phyloP scores from a whole-genome alignment of 2,329 filamentous ascomycete genomes.

The Fusarium circinatum region DNA sequence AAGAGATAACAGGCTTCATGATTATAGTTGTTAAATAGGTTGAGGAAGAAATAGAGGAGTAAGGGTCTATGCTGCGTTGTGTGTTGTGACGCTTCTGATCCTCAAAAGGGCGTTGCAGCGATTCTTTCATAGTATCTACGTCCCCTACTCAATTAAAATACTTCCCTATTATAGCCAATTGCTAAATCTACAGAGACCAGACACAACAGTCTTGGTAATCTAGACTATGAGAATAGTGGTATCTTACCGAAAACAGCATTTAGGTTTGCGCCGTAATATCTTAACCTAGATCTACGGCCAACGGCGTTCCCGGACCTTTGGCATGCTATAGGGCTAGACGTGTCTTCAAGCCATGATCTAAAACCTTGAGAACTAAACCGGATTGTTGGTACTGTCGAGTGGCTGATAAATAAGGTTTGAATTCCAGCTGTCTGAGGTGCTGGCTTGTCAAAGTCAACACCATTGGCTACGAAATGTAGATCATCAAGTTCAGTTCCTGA shows the following conservation, averaged over 20 bases:
- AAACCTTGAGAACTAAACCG: not conserved
- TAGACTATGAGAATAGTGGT: accelerated
- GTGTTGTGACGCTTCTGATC: accelerated
- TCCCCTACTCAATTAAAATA: accelerated
- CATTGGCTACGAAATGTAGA: not conserved
- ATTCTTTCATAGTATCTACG: no score
- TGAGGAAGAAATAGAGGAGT: no score
- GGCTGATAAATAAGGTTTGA: no score
- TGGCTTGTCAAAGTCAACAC: not conserved
- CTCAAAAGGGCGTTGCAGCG: accelerated
- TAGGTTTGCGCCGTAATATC: not conserved
- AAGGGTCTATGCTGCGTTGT: accelerated
- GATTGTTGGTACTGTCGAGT: accelerated
- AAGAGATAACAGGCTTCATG: not conserved
- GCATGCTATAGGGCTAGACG: not conserved
- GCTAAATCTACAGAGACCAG: accelerated
- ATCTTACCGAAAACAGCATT: not conserved
- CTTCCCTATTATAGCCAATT: accelerated
- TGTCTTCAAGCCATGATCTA: not conserved
- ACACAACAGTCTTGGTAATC: accelerated
- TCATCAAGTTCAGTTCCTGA: not conserved
- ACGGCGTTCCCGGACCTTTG: not conserved
- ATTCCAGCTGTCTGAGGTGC: not conserved
- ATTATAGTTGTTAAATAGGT: accelerated
- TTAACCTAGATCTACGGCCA: accelerated